Percentiles rank a stretch among this genome's conserved stretches.
These are phyloP conservation scores for Phytophthora pseudosyringae DNA, from an alignment of 352 stramenopile genomes.

Conservation along the genomic window DNA sequence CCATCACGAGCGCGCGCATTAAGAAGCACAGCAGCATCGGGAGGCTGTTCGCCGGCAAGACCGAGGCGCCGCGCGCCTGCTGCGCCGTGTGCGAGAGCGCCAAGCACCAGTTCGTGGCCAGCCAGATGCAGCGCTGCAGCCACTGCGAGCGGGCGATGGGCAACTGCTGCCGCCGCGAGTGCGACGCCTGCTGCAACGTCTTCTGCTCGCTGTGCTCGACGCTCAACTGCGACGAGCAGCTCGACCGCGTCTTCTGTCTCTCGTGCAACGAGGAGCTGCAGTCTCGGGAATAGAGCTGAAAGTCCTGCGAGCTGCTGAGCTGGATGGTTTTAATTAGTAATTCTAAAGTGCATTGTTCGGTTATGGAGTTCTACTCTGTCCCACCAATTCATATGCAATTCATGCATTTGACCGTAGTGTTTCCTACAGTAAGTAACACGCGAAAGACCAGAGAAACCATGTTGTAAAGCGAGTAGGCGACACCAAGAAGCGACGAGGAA, in stretches of 20 bases:
- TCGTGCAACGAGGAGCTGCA: conserved; percentile 64
- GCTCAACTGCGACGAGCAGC: conserved; percentile 84
- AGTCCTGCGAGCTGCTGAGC: neutral
- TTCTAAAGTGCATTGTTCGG: conserved; percentile 37
- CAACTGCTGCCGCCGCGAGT: conserved; percentile 67
- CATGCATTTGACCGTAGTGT: too few species aligned
- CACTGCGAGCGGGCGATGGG: conserved; percentile 74
- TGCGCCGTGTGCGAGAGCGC: conserved; percentile 51
- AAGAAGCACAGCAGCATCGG: conserved; percentile 63
- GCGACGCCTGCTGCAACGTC: conserved; percentile 49
- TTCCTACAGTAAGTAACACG: too few species aligned
- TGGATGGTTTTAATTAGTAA: conserved; percentile 30
- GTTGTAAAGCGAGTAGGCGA: too few species aligned
- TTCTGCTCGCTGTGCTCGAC: conserved; percentile 88
- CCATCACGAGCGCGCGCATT: conserved; percentile 70
- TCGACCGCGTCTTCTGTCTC: conserved; percentile 82
- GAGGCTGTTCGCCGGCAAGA: conserved; percentile 48
- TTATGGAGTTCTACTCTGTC: conserved; percentile 6
- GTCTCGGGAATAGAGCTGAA: conserved; percentile 6
- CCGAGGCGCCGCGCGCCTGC: conserved; percentile 6
- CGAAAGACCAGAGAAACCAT: too few species aligned
- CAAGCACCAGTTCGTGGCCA: conserved; percentile 19
- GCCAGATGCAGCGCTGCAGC: conserved; percentile 43
- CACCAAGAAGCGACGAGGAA: too few species aligned
- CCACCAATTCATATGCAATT: neutral